Conservation (phyloP, 1,139 yeast species). For the Pichia sp. region DNA sequence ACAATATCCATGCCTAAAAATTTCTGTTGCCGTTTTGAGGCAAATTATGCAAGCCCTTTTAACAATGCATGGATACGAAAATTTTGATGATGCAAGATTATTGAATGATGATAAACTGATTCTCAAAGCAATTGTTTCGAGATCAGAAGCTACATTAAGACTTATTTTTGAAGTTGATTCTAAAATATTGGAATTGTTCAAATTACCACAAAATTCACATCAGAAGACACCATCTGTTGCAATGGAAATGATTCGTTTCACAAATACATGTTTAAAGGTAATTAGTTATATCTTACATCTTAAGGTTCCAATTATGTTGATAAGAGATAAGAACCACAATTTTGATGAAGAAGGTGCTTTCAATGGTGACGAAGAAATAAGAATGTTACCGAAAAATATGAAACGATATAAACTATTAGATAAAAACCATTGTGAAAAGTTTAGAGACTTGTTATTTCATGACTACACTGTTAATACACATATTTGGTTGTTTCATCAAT, state of each 20-base stretch:
- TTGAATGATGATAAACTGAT: slow-evolving; percentile 55
- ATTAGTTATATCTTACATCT: slow-evolving; percentile 63
- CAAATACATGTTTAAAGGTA: slow-evolving; percentile 60
- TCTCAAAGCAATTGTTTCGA: slow-evolving; percentile 40
- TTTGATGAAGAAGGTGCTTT: slow-evolving; percentile 7
- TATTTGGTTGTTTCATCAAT: slow-evolving; percentile 40
- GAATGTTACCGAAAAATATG: slow-evolving; percentile 2
- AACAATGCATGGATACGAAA: slow-evolving; percentile 42
- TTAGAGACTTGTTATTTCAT: slow-evolving; percentile 21
- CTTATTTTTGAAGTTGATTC: slow-evolving; percentile 57
- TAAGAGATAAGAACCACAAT: slow-evolving; percentile 30
- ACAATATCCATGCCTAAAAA: slow-evolving; percentile 42
- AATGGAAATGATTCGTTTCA: slow-evolving; percentile 56
- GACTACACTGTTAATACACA: slow-evolving; percentile 25
- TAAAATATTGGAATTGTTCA: slow-evolving; percentile 52
- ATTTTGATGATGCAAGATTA: slow-evolving; percentile 45
- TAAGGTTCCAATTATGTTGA: slow-evolving; percentile 51
- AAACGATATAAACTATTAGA: slow-evolving; percentile 21
- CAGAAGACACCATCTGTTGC: slow-evolving; percentile 63
- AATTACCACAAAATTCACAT: slow-evolving; percentile 59
- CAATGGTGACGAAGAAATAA: slow-evolving; percentile 12
- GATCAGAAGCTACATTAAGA: slow-evolving; percentile 29
- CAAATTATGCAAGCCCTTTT: slow-evolving; percentile 55
- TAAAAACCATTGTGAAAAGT: slow-evolving; percentile 30
- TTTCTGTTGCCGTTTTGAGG: slow-evolving; percentile 62